Percentiles rank a stretch among this genome's conserved stretches.
Conservation (phyloP, 371 early-diverging fungal genomes). For the Encephalitozoon intestinalis region DNA sequence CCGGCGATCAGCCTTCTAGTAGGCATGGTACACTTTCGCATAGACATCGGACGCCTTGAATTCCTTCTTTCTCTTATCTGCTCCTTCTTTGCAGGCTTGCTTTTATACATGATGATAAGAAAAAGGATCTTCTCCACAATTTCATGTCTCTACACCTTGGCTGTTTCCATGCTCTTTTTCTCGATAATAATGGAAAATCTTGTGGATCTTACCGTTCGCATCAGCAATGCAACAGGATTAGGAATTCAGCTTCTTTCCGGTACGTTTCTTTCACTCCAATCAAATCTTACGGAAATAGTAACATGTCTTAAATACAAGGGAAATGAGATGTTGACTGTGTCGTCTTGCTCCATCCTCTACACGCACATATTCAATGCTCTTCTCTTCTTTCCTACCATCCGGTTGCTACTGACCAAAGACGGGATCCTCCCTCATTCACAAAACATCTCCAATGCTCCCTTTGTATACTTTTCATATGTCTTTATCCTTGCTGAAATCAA, state of each 20-base stretch:
- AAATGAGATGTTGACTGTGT: background rate
- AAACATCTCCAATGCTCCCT: background rate
- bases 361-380: conserved; percentile 8
- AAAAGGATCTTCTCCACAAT: background rate
- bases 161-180: background rate
- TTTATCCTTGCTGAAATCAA: background rate
- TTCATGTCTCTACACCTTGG: background rate
- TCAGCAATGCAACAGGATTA: background rate
- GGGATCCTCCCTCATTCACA: background rate
- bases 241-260: background rate
- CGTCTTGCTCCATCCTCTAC: conserved; percentile 9
- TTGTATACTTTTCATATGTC: background rate
- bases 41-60: background rate
- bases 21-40: background rate
- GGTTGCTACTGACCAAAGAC: background rate
- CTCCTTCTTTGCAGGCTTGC: background rate
- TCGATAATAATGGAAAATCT: background rate
- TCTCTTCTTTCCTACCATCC: background rate
- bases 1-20: background rate
- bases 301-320: background rate
- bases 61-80: background rate
- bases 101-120: background rate
- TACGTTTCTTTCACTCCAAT: background rate
- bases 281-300: background rate
- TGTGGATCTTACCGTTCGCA: background rate